A percentile compares a stretch with the other conserved stretches of the same genome.
phyloP scores from a whole-genome alignment of 2,329 filamentous ascomycete genomes.

The Aureobasidium sp. region DNA sequence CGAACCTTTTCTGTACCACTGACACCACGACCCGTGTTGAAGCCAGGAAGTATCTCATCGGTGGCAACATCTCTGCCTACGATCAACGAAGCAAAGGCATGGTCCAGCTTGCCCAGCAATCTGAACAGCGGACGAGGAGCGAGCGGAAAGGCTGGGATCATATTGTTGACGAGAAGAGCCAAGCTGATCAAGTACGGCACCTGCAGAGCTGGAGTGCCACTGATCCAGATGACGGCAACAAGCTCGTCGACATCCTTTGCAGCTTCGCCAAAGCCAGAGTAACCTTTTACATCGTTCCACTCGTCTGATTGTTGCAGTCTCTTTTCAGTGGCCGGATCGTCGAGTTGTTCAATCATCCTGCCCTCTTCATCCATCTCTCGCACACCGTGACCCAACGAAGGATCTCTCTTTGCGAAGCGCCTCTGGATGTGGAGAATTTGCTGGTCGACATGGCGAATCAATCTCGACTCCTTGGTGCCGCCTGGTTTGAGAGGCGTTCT shows the following conservation, averaged over 20 bases:
- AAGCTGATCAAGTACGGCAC: constrained; percentile 76
- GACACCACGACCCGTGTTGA: constrained; percentile 54
- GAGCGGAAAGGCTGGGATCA: constrained; percentile 65
- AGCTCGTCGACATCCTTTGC: constrained; percentile 67
- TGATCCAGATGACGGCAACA: constrained; percentile 78
- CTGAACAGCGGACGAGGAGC: constrained; percentile 61
- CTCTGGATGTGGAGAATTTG: constrained; percentile 45
- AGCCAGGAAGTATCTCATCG: constrained; percentile 61
- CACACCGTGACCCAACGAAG: constrained; percentile 20
- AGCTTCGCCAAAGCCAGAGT: constrained; percentile 60
- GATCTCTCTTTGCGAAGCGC: constrained; percentile 45
- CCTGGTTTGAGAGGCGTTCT: constrained; percentile 48
- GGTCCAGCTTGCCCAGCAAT: constrained; percentile 71
- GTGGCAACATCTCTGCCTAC: constrained; percentile 60
- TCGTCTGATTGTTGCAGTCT: constrained; percentile 26
- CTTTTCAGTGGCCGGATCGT: constrained; percentile 12
- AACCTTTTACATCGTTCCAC: constrained; percentile 41
- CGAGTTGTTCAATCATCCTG: constrained; percentile 13
- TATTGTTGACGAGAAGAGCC: constrained; percentile 64
- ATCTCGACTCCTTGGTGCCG: constrained; percentile 50
- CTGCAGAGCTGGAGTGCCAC: constrained; percentile 74
- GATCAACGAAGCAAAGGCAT: constrained; percentile 72
- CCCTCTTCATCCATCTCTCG: constrained; percentile 17
- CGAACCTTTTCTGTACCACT: constrained; percentile 86
- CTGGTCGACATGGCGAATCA: constrained; percentile 52